A percentile compares a stretch with the other conserved stretches of the same genome.
Evolutionary conservation across 2,329 filamentous ascomycete species (phyloP).

Genomic region (Zymoseptoria pseudotritici): DNA sequence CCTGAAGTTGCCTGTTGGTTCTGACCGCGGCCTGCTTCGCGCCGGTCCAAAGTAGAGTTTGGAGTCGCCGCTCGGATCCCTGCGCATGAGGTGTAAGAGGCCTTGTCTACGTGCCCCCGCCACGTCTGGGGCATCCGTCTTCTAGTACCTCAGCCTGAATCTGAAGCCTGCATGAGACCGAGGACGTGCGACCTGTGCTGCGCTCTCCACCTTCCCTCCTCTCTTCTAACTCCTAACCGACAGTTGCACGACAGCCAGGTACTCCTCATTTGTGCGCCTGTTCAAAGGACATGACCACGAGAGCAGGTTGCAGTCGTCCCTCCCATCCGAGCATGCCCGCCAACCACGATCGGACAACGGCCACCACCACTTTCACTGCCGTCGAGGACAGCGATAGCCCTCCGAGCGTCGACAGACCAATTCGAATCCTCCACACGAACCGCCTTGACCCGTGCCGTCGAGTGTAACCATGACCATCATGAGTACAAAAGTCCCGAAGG

Average conservation of each 20-base stretch:
- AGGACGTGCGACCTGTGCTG: not conserved
- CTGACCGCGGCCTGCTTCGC: not conserved
- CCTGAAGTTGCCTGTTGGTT: not conserved
- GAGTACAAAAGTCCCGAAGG: conserved; percentile 2
- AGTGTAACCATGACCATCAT: conserved; percentile 5
- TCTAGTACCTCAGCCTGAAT: not conserved
- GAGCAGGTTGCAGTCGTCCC: not conserved
- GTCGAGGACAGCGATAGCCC: not conserved
- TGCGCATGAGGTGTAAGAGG: not conserved
- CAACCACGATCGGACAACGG: conserved; percentile 8
- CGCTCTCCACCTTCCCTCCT: not conserved
- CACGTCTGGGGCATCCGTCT: not conserved
- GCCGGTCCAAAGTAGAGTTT: not conserved
- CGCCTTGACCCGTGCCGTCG: not conserved
- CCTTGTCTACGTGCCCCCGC: not conserved
- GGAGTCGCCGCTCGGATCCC: not conserved
- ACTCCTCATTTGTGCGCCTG: not conserved
- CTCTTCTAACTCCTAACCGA: not conserved
- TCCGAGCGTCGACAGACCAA: not conserved
- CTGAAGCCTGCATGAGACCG: not conserved
- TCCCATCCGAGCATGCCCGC: conserved; percentile 15
- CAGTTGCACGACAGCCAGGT: not conserved
- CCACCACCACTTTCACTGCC: not conserved
- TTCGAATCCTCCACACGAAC: not conserved
- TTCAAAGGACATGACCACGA: conserved; percentile 9